These are phyloP conservation scores for Thielaviopsis euricoi DNA, from an alignment of 2,329 filamentous ascomycete species.

Conservation along the genomic window DNA sequence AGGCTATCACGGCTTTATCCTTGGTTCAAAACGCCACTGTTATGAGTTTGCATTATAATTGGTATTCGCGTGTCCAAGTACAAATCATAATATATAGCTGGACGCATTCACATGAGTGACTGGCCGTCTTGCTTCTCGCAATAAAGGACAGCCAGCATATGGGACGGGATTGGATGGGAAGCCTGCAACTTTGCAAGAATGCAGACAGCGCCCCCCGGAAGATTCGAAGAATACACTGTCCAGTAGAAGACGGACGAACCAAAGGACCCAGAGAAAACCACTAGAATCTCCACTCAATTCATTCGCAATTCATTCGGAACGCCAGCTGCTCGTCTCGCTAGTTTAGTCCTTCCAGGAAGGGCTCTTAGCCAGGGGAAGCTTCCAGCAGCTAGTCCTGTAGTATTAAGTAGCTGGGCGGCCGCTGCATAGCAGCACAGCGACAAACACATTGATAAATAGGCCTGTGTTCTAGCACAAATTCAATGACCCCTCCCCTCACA, in stretches of 20 bases:
- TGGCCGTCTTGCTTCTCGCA: neutral
- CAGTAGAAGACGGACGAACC: neutral
- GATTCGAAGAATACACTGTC: neutral
- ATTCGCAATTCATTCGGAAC: neutral
- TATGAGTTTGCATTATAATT: neutral
- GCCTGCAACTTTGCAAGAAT: neutral
- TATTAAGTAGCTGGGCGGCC: neutral
- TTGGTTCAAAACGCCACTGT: neutral
- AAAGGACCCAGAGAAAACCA: neutral
- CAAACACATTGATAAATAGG: no score
- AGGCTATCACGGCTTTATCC: neutral
- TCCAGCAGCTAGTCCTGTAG: neutral
- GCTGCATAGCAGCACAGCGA: neutral
- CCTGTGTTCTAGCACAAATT: neutral
- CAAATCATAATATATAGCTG: neutral
- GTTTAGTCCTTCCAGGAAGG: neutral
- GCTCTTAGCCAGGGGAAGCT: conserved; percentile 2
- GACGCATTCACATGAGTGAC: neutral
- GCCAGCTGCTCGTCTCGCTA: neutral
- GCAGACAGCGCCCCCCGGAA: neutral
- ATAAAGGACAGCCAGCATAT: neutral
- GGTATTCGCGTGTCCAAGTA: neutral
- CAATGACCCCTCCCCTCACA: neutral
- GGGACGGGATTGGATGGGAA: neutral
- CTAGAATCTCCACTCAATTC: neutral